Evolutionary conservation across 129 eudicot genomes (phyloP).

Genomic region (Pittosporum tobira): DNA sequence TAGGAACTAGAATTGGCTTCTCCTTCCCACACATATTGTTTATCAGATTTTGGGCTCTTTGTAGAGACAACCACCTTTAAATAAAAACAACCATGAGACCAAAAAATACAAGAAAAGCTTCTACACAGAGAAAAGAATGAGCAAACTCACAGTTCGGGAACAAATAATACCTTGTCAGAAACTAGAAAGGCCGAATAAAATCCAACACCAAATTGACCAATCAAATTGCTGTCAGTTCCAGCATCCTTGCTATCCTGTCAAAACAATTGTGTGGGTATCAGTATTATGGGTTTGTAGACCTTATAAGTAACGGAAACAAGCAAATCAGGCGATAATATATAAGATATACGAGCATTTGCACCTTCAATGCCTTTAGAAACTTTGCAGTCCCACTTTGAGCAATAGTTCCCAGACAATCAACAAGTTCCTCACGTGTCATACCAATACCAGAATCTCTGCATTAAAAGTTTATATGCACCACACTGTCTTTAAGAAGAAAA

Average conservation of each 20-base stretch:
- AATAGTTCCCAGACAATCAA: constrained; percentile 94
- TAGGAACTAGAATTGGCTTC: constrained; percentile 92
- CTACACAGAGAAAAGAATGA: background rate
- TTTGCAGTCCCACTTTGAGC: constrained; percentile 99
- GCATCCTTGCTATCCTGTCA: constrained; percentile 91
- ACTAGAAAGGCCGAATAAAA: constrained; percentile 92
- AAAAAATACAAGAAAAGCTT: background rate
- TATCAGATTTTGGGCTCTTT: constrained; percentile 88
- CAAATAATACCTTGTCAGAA: constrained; percentile 54
- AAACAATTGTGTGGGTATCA: background rate
- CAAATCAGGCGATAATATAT: too few relatives aligned
- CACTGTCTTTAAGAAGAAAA: background rate
- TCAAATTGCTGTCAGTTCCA: constrained; percentile 90
- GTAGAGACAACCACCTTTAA: constrained; percentile 86
- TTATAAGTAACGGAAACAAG: too few relatives aligned
- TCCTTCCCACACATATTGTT: constrained; percentile 97
- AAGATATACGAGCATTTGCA: constrained; percentile 11
- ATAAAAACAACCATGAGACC: constrained; percentile 10
- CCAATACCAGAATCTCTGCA: constrained; percentile 92
- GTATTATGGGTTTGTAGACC: too few relatives aligned
- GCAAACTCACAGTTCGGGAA: background rate
- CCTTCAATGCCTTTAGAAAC: constrained; percentile 85
- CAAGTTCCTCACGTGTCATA: constrained; percentile 88
- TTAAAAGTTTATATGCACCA: background rate
- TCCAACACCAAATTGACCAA: constrained; percentile 98